These are phyloP conservation scores for Diaporthe helianthi DNA, from an alignment of 2,329 filamentous ascomycete genomes.

Conservation along the genomic window DNA sequence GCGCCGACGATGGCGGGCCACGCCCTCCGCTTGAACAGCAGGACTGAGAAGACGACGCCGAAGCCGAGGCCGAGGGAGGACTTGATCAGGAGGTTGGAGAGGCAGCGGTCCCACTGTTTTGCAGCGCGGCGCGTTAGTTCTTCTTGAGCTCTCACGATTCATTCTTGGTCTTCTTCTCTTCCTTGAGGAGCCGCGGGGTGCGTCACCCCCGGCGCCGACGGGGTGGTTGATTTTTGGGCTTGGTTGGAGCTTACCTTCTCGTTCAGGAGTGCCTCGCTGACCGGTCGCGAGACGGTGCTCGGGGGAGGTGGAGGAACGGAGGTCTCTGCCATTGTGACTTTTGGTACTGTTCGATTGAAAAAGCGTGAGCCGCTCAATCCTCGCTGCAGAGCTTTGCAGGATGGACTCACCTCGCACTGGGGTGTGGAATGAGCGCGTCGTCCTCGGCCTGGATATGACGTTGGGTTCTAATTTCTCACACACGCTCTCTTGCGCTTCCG, in stretches of 20 bases:
- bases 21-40: slow-evolving; percentile 96
- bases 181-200: background rate
- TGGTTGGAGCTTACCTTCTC: slow-evolving; percentile 78
- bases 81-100: slow-evolving; percentile 96
- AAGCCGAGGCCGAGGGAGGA: slow-evolving; percentile 95
- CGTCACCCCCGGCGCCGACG: background rate
- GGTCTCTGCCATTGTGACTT: slow-evolving; percentile 59
- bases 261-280: slow-evolving; percentile 97
- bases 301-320: slow-evolving; percentile 64
- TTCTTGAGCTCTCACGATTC: background rate
- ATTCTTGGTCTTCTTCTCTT: no score
- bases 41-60: slow-evolving; percentile 97
- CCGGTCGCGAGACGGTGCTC: slow-evolving; percentile 77
- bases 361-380: slow-evolving; percentile 37
- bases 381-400: slow-evolving; percentile 5
- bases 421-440: slow-evolving; percentile 33
- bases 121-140: slow-evolving; percentile 8
- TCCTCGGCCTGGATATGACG: slow-evolving; percentile 34
- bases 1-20: slow-evolving; percentile 97
- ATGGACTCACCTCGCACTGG: slow-evolving; percentile 30
- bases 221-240: no score
- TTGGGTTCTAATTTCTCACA: slow-evolving; percentile 34
- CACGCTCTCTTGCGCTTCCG: slow-evolving; percentile 26
- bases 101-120: slow-evolving; percentile 92
- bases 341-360: slow-evolving; percentile 13